phyloP scores from a whole-genome alignment of 306 rosid species.

The Prunus salicina region DNA sequence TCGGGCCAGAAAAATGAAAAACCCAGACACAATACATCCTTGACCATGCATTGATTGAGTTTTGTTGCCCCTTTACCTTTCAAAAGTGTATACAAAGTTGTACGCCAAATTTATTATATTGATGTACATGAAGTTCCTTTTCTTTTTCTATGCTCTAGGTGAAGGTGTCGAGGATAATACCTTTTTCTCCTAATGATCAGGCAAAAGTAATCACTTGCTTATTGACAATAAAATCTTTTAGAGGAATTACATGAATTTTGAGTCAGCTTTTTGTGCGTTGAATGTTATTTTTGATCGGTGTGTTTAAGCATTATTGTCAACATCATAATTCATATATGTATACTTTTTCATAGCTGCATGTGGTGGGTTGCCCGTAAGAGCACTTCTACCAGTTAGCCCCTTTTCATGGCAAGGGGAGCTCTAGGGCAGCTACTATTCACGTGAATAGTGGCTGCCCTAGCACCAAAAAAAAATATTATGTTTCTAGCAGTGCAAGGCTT shows the following conservation, averaged over 20 bases:
- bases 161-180: conserved; percentile 22
- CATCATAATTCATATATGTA: background rate
- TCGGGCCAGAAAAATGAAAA: background rate
- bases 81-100: background rate
- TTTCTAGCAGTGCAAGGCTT: too few species aligned
- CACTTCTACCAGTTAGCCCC: too few species aligned
- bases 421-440: too few species aligned
- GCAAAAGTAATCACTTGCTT: background rate
- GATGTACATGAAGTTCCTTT: background rate
- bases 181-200: conserved; percentile 8
- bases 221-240: background rate
- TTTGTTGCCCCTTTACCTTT: background rate
- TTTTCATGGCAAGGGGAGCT: too few species aligned
- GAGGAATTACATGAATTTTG: background rate
- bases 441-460: too few species aligned
- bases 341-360: background rate
- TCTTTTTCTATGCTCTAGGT: too few species aligned
- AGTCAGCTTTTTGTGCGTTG: background rate
- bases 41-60: background rate
- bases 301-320: background rate
- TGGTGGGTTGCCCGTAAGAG: too few species aligned
- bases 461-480: too few species aligned
- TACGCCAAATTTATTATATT: background rate
- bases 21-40: background rate
- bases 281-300: background rate